Conservation (phyloP, 768 basidiomycete genomes). For the Kwoniella sp. region DNA sequence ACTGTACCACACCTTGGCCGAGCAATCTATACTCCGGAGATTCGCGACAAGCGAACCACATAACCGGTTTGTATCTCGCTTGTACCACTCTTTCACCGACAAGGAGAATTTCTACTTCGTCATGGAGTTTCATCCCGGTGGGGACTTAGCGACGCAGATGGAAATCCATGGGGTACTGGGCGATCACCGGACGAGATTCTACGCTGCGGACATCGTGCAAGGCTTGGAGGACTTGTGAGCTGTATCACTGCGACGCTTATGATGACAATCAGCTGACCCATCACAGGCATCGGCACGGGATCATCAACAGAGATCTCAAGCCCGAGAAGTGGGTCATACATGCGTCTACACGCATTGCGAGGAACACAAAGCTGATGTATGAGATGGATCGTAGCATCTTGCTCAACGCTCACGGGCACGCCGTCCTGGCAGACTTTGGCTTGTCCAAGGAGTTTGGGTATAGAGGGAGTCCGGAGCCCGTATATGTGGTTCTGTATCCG, state of each 20-base stretch:
- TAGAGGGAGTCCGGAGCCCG: slow-evolving; percentile 30
- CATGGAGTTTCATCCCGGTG: slow-evolving; percentile 58
- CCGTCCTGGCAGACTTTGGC: slow-evolving; percentile 96
- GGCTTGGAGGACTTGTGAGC: slow-evolving; percentile 77
- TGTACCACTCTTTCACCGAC: slow-evolving; percentile 98
- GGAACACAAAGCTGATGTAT: slow-evolving; percentile 54
- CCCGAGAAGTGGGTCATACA: slow-evolving; percentile 63
- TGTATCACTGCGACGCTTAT: not conserved
- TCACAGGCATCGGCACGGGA: slow-evolving; percentile 69
- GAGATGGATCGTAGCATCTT: slow-evolving; percentile 70
- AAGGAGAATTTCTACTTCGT: slow-evolving; percentile 95
- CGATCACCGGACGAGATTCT: slow-evolving; percentile 89
- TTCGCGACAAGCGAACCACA: slow-evolving; percentile 69
- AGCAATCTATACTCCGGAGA: slow-evolving; percentile 88
- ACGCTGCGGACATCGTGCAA: slow-evolving; percentile 91
- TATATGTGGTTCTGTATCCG: slow-evolving; percentile 24
- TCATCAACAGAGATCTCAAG: slow-evolving; percentile 96
- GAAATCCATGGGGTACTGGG: slow-evolving; percentile 92
- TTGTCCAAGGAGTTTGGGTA: slow-evolving; percentile 37
- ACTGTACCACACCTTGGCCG: slow-evolving; percentile 89
- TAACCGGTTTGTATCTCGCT: slow-evolving; percentile 91
- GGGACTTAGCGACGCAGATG: slow-evolving; percentile 95
- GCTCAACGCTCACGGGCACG: slow-evolving; percentile 88
- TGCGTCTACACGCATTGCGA: no score
- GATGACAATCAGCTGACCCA: slow-evolving; percentile 1